phyloP scores from a whole-genome alignment of 352 stramenopile genomes.

The Thalassiosira livingstoniorum region DNA sequence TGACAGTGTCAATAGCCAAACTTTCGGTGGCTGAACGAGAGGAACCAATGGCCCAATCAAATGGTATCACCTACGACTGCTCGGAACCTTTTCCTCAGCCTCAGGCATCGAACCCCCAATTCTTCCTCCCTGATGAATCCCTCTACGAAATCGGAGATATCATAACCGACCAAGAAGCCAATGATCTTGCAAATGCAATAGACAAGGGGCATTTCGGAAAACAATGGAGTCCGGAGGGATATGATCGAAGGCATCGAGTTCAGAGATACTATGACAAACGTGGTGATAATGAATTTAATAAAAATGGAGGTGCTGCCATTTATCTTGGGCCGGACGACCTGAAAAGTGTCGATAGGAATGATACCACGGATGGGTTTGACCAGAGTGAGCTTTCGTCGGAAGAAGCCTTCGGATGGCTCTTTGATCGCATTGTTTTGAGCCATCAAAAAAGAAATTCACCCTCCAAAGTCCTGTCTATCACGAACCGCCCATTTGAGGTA shows the following conservation, averaged over 20 bases:
- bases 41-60: no score
- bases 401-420: conserved; percentile 58
- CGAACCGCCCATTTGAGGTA: conserved; percentile 30
- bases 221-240: conserved; percentile 59
- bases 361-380: no score
- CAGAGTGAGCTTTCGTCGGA: no score
- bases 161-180: conserved; percentile 53
- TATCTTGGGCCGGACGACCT: no score
- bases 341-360: no score
- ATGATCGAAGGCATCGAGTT: conserved; percentile 61
- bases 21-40: no score
- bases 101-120: conserved; percentile 29
- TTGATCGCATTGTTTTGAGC: conserved; percentile 50
- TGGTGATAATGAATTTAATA: conserved; percentile 21
- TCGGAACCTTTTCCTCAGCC: no score
- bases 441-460: conserved; percentile 6
- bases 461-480: not conserved
- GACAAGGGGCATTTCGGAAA: conserved; percentile 46
- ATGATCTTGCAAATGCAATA: conserved; percentile 57
- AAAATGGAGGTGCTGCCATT: no score
- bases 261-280: conserved; percentile 47
- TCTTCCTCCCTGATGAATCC: conserved; percentile 18
- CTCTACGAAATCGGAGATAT: conserved; percentile 61
- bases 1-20: no score
- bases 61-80: no score